Base-by-base conservation (phyloP, 2,329 filamentous ascomycete species). In the Penicillium sp. region DNA sequence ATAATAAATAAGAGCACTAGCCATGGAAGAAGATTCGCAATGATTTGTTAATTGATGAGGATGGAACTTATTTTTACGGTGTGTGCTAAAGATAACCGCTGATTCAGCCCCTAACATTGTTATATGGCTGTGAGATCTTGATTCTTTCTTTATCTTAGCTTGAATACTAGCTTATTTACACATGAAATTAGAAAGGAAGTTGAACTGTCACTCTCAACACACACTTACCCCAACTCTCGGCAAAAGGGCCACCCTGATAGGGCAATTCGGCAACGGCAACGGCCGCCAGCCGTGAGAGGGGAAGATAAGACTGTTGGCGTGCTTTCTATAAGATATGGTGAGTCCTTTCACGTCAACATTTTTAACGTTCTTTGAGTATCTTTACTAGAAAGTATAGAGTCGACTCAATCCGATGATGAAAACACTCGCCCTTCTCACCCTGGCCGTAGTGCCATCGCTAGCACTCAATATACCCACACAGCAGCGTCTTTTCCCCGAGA, bases 391-490 rank as follows among this genome's bases (percentile, higher is more conserved):
- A 28, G 9, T 12, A 17, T 28, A 33, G 1, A 19, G 3, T 22
- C n/a, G 22, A 35, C 4, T 29, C 13, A 10, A 46, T 39, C 33
- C 35, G 26, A 54, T 12, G 19, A 60, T 60, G 58, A 59, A 55
- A 43, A 31, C 48, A 7, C 33, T 54, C 17, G 32, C 52, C 21
- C 51, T 60, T 5, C 43, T 60, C 17, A 43, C 55, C 37, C 49
- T 57, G 52, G 57, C 49, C 19, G 46, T 44, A 8, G 37, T 56
- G 54, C 58, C 57, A 45, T 53, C 57, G 28, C 41, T 60, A 29
- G 59, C 58, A 3, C 50, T 64, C 42, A 58, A 55, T 43, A 61
- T 65, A 45, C 61, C 64, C 29, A 43, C 54, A 32, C 56, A 57
- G 34, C 62, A 65, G 47, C 52, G 53, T 35, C 46, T 64, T 47